Base-by-base conservation (phyloP, 2,329 filamentous ascomycete species). In the Penicillium sp. region DNA sequence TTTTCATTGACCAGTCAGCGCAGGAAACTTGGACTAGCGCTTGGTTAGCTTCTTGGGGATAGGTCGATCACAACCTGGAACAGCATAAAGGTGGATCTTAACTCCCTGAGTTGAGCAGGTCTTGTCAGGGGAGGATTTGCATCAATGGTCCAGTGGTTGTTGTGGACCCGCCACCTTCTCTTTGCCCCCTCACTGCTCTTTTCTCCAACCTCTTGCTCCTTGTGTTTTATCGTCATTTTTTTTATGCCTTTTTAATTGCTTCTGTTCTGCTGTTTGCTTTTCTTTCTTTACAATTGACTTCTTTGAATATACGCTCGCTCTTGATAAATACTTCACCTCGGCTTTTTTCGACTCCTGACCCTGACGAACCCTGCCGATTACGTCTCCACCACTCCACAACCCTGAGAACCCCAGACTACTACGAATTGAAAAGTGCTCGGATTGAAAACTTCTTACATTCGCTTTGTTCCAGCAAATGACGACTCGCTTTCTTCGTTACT, bases 111-210 rank as follows among this genome's bases (percentile, higher is more conserved):
- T 26, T 22, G 44, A 49, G 46, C 11, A 6, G 29, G 52, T 11
- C 54, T 60, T 62, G 54, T 60, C 59, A 61, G 59, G 57, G 54
- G 56, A 55, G 50, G 31, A 55, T 59, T 57, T 52, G 39, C 54
- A 33, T 52, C 46, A 50, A 14, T 41, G 22, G 33, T 22, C 10
- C 39, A 10, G 35, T 48, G 43, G 50, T 41, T 52, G 21, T 35
- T 33, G 21, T 41, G 33, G 52, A 37, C 24, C 51, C 51, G 24
- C 31, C 45, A 37, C 26, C 51, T 22, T 24, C 43, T n/a, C 44
- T 37, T 47, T 41, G 33, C 52, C 58, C 58, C 55, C 55, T 55
- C 55, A 58, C 52, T 39, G 57, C 35, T 19, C 10, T 45, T 21
- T 27, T 43, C n/a, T 53, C 43, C 52, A 55, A 55, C 52, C 52